A percentile compares a stretch with the other conserved stretches of the same genome.
Conservation (phyloP, 371 early-diverging fungal genomes). For the Mortierella sp. region DNA sequence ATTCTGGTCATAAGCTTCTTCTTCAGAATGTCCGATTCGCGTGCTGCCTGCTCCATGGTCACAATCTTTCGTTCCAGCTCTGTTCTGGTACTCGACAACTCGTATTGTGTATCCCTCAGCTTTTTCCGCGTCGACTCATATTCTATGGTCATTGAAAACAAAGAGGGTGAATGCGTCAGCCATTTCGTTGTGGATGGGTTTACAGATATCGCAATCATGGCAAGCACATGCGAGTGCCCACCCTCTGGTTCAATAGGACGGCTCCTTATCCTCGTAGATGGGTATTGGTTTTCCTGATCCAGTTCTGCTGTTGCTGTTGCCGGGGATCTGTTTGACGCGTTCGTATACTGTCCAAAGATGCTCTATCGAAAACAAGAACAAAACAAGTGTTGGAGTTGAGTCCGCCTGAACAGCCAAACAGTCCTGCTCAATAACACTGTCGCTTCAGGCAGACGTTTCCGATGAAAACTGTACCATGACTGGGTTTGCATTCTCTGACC, state of each 20-base stretch:
- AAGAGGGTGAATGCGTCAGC: neutral
- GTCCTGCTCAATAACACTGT: neutral
- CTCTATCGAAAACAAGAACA: conserved; percentile 4
- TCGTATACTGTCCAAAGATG: conserved; percentile 17
- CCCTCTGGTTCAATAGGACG: conserved; percentile 41
- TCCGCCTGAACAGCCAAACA: no score
- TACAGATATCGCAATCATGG: neutral
- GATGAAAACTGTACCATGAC: conserved; percentile 33
- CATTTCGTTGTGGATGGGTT: neutral
- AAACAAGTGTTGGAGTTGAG: neutral
- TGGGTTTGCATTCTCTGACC: conserved; percentile 12
- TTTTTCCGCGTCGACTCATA: conserved; percentile 47
- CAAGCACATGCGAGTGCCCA: neutral
- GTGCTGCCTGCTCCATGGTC: conserved; percentile 35
- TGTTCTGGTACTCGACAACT: conserved; percentile 44
- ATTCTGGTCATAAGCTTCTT: conserved; percentile 39
- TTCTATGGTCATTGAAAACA: conserved; percentile 25
- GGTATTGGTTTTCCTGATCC: conserved; percentile 42
- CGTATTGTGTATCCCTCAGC: conserved; percentile 48
- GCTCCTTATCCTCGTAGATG: conserved; percentile 25
- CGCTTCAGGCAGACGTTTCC: no score
- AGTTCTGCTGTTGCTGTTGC: conserved; percentile 6
- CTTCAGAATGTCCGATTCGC: conserved; percentile 37
- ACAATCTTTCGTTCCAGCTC: conserved; percentile 44
- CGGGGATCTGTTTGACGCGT: conserved; percentile 17